A percentile compares a stretch with the other conserved stretches of the same genome.
phyloP scores from a whole-genome alignment of 2,329 filamentous ascomycete species.

The Aspergillus sp. region DNA sequence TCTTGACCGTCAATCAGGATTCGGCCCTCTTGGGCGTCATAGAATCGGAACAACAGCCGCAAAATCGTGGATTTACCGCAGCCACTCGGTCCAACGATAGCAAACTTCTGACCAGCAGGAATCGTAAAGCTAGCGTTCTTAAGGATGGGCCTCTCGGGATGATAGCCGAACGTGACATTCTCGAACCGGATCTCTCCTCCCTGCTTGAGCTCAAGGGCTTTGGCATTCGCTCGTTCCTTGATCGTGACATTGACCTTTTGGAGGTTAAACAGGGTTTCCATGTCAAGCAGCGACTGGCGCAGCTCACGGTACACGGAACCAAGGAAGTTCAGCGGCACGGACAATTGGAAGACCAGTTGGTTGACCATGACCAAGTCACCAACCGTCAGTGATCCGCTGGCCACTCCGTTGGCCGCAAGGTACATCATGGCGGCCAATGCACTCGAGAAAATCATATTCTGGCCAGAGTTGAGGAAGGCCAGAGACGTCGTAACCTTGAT shows the following conservation, averaged over 20 bases:
- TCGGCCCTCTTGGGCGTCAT: constrained; percentile 78
- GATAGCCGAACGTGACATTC: constrained; percentile 91
- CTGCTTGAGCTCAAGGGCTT: constrained; percentile 63
- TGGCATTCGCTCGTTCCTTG: constrained; percentile 69
- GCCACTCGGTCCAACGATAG: constrained; percentile 88
- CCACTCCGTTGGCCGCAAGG: constrained; percentile 84
- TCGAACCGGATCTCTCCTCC: constrained; percentile 92
- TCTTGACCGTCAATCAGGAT: constrained; percentile 94
- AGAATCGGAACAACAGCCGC: constrained; percentile 86
- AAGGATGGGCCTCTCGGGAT: constrained; percentile 79
- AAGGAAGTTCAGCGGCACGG: constrained; percentile 92
- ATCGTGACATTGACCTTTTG: constrained; percentile 94
- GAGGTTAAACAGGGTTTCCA: constrained; percentile 96
- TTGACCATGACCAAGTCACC: constrained; percentile 99
- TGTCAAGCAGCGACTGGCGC: constrained; percentile 88
- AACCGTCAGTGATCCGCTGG: constrained; percentile 74
- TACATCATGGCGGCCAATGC: constrained; percentile 98
- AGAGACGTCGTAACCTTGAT: constrained; percentile 96
- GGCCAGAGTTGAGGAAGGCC: constrained; percentile 86
- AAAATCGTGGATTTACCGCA: constrained; percentile 95
- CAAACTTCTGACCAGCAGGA: constrained; percentile 91
- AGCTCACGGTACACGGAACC: constrained; percentile 97
- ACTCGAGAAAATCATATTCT: constrained; percentile 94
- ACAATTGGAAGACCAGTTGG: constrained; percentile 96
- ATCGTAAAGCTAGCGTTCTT: constrained; percentile 82